Conservation (phyloP, 1,284 basidiomycete species). For the Farysia itapuensis region DNA sequence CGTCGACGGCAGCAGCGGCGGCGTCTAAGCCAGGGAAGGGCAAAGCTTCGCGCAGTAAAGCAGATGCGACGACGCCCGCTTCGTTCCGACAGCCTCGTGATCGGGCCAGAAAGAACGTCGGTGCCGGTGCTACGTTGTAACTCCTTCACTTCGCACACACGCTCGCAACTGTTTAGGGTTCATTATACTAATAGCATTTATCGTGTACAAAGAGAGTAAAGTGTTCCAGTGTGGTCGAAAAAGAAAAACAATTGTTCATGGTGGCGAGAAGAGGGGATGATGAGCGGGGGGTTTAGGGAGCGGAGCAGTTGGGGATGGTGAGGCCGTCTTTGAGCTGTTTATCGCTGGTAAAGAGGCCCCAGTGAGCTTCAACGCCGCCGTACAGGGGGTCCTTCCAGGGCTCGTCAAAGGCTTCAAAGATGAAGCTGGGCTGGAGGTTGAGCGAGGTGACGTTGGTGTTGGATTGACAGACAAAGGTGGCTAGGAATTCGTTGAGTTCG, state of each 20-base stretch:
- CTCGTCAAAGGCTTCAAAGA: constrained; percentile 75
- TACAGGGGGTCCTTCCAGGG: constrained; percentile 75
- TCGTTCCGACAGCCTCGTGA: constrained; percentile 31
- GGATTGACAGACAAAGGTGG: constrained; percentile 83
- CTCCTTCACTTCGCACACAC: background rate
- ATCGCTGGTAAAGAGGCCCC: constrained; percentile 37
- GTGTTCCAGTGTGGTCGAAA: no score
- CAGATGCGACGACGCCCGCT: background rate
- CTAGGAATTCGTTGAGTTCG: constrained; percentile 66
- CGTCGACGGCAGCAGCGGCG: constrained; percentile 2
- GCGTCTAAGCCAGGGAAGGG: no score
- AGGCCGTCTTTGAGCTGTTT: constrained; percentile 52
- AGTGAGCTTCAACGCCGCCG: constrained; percentile 78
- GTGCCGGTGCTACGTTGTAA: constrained; percentile 18
- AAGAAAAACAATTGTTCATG: no score
- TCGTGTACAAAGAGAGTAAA: no score
- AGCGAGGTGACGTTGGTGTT: constrained; percentile 79
- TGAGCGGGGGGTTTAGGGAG: constrained; percentile 23
- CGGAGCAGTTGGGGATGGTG: constrained; percentile 62
- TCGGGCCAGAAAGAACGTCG: constrained; percentile 21
- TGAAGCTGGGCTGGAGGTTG: constrained; percentile 40
- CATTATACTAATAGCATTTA: no score
- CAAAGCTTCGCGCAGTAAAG: no score
- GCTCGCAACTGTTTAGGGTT: no score
- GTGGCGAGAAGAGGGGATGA: no score